These are phyloP conservation scores for Eremochloa ophiuroides DNA, from an alignment of 176 grass and related monocot species.

Conservation along the genomic window DNA sequence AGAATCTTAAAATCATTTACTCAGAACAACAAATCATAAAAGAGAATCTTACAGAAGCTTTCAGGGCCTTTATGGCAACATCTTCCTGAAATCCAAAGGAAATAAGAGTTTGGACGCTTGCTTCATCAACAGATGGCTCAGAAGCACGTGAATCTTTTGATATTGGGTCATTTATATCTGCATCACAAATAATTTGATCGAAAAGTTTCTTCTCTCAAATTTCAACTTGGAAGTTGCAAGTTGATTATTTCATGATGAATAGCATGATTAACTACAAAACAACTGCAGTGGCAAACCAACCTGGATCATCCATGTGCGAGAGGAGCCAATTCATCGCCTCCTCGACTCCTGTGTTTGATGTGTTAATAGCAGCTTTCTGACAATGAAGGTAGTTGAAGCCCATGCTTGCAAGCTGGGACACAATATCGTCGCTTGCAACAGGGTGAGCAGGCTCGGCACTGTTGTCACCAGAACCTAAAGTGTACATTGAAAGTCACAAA, in stretches of 20 bases:
- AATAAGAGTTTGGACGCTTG: conserved; percentile 82
- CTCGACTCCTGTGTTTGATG: conserved; percentile 81
- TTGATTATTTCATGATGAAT: neutral
- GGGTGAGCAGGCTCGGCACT: conserved; percentile 41
- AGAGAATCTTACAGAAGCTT: conserved; percentile 73
- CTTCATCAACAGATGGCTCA: conserved; percentile 69
- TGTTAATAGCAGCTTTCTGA: conserved; percentile 96
- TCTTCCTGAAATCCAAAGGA: conserved; percentile 94
- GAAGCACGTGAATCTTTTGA: conserved; percentile 38
- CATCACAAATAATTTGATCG: neutral
- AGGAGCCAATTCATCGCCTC: conserved; percentile 96
- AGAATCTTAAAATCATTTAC: neutral
- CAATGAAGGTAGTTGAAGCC: conserved; percentile 95
- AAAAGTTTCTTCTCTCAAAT: neutral
- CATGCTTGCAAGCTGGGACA: conserved; percentile 83
- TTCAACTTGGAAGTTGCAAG: neutral
- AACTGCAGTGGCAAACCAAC: conserved; percentile 28
- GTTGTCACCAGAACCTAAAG: conserved; percentile 49
- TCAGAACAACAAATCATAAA: neutral
- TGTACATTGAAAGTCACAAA: conserved; percentile 20
- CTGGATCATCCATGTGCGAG: conserved; percentile 93
- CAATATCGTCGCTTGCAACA: conserved; percentile 79
- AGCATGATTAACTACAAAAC: neutral
- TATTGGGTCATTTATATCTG: conserved; percentile 94
- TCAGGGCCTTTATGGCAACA: conserved; percentile 77